These are phyloP conservation scores for Penicillium desertorum DNA, from an alignment of 495 filamentous ascomycete species.

Conservation along the genomic window DNA sequence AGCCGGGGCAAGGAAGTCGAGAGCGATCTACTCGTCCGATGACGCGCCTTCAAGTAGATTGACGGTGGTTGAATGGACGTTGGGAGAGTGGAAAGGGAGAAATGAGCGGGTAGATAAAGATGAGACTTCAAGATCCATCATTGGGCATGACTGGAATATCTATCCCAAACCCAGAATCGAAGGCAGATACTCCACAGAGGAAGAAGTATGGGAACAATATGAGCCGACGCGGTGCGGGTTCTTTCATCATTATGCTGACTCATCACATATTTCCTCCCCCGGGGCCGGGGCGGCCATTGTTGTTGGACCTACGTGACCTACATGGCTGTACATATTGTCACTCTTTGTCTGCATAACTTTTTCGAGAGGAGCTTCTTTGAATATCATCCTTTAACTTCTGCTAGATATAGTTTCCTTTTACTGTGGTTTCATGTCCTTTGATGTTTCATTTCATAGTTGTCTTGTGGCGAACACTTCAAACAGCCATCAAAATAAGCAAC, in stretches of 20 bases:
- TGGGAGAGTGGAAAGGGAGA: background rate
- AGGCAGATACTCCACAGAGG: constrained; percentile 2
- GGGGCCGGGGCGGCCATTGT: too few relatives aligned
- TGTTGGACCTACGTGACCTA: background rate
- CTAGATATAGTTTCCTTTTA: background rate
- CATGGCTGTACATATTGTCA: background rate
- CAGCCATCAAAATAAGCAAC: background rate
- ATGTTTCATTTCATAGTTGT: background rate
- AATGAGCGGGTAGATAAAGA: background rate
- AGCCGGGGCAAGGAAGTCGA: background rate
- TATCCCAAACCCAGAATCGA: constrained; percentile 1
- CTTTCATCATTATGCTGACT: constrained; percentile 14
- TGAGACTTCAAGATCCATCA: constrained; percentile 5
- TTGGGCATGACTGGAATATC: constrained; percentile 7
- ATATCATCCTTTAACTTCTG: background rate
- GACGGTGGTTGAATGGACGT: background rate
- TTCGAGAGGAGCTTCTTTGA: too few relatives aligned
- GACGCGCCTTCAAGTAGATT: constrained; percentile 8
- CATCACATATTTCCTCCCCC: constrained; percentile 7
- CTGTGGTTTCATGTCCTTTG: background rate
- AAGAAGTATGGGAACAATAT: constrained; percentile 10
- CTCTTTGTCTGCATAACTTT: background rate
- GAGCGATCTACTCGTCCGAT: constrained; percentile 10
- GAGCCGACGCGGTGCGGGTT: constrained; percentile 6
- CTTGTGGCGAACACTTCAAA: background rate